A percentile compares a stretch with the other conserved stretches of the same genome.
These are phyloP conservation scores for Inonotus obliquus DNA, from an alignment of 1,284 basidiomycete species.

Conservation along the genomic window DNA sequence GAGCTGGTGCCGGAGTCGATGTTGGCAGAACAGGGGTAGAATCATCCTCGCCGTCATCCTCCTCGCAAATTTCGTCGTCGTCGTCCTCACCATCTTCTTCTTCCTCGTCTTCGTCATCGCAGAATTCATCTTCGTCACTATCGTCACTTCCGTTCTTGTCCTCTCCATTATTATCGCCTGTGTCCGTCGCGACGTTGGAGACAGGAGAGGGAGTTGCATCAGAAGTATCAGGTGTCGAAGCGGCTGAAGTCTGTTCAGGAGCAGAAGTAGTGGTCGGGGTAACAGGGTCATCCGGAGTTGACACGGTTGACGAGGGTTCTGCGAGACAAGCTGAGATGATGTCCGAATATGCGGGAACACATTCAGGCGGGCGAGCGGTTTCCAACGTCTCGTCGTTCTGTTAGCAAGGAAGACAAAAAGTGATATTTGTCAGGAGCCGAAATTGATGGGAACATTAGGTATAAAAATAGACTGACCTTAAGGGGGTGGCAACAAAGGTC, in stretches of 20 bases:
- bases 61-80: slow-evolving; percentile 23
- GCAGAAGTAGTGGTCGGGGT: slow-evolving; percentile 20
- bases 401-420: neutral
- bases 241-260: neutral
- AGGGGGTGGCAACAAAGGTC: slow-evolving; percentile 53
- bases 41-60: slow-evolving; percentile 27
- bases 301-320: slow-evolving; percentile 26
- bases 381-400: slow-evolving; percentile 14
- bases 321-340: slow-evolving; percentile 25
- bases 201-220: neutral
- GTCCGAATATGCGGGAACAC: slow-evolving; percentile 21
- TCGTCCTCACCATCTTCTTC: slow-evolving; percentile 27
- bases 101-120: slow-evolving; percentile 26
- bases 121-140: slow-evolving; percentile 21
- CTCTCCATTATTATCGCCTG: slow-evolving; percentile 27
- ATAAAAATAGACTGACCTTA: slow-evolving; percentile 2
- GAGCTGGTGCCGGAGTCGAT: neutral
- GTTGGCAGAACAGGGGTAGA: slow-evolving; percentile 17
- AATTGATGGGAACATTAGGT: neutral
- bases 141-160: slow-evolving; percentile 25
- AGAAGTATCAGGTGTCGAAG: neutral
- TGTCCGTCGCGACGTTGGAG: neutral
- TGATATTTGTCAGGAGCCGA: neutral
- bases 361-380: slow-evolving; percentile 14
- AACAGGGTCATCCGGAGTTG: slow-evolving; percentile 23